These are phyloP conservation scores for Diplodia corticola DNA, from an alignment of 2,329 filamentous ascomycete species.

Conservation along the genomic window DNA sequence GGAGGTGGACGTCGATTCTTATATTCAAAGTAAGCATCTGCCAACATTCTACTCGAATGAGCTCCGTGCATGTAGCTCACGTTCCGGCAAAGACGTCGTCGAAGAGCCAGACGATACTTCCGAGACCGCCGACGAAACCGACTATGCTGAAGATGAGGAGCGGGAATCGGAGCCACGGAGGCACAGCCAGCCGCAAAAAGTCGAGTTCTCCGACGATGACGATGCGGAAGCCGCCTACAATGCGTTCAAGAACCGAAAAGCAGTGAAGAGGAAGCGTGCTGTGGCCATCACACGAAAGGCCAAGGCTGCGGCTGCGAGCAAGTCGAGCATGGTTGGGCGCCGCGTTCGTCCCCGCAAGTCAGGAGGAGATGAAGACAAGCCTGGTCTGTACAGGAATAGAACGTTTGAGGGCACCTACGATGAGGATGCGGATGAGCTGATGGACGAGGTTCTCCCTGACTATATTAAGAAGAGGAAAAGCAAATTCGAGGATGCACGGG, in stretches of 20 bases:
- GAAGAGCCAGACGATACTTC: not conserved
- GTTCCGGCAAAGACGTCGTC: not conserved
- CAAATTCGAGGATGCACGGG: conserved; percentile 65
- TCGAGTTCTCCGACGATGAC: conserved; percentile 52
- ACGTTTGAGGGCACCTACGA: conserved; percentile 30
- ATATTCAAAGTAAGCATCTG: conserved; percentile 32
- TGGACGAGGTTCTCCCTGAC: conserved; percentile 65
- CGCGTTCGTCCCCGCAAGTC: conserved; percentile 30
- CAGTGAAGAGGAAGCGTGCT: conserved; percentile 55
- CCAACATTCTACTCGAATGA: not conserved
- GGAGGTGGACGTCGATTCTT: conserved; percentile 32
- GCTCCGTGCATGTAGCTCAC: not conserved
- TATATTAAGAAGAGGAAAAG: conserved; percentile 69
- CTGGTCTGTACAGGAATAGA: conserved; percentile 17
- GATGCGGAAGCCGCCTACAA: conserved; percentile 58
- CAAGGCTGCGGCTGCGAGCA: conserved; percentile 42
- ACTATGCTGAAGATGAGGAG: conserved; percentile 8
- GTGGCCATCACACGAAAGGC: conserved; percentile 43
- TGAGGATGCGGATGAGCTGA: conserved; percentile 50
- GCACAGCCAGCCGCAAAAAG: not conserved
- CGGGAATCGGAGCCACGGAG: not conserved
- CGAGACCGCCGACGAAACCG: not conserved
- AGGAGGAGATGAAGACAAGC: not conserved
- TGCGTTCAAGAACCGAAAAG: conserved; percentile 63
- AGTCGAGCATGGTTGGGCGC: conserved; percentile 44